Base-by-base conservation (phyloP, 2,329 filamentous ascomycete species). In the Albophoma yamanashiensis region DNA sequence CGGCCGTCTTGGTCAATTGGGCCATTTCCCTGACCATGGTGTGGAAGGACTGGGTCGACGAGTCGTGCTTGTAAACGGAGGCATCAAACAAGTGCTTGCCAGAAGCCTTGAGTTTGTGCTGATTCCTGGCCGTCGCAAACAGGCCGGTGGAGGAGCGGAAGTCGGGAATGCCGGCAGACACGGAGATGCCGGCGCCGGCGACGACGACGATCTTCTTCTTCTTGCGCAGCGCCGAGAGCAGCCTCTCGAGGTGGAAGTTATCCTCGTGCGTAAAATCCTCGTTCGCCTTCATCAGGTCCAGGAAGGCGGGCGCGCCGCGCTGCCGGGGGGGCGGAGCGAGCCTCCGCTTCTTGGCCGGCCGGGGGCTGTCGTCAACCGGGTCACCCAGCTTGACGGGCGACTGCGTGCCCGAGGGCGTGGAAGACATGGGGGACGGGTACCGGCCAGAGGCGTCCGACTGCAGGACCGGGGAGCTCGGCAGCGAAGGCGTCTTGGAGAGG, bases 191-290 rank as follows among this genome's bases (percentile, higher is more conserved):
- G 64, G 94, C 94, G 61, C 94, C 94, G 55, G 93, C 94, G 72
- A 99, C 89, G 58, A 97, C 91, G 40, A 99, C 91, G 71, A 99
- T 96, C 78, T 96, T 97, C 76, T 92, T 90, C 79, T 94, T 94
- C 70, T 89, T 92, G 68, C 89, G 88, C 60, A 99, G 75, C 31
- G 87, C 87, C 52, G 86, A 83, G 53, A 92, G 76, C 38, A 99
- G 78, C 60, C 86, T 83, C 62, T 89, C 82, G 45, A 96, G 78
- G 63, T 93, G 83, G 9, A 61, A 61, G 43, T 64, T 66, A 52
- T 82, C 78, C 57, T 78, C 73, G 47, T 76, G 71, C 56, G 68
- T 70, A 39, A 80, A 77, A 20, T 80, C 77, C 45, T 76, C 76
- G 53, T 84, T 75, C 15, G 81, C 75, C 59, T 78, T 79, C 57